Evolutionary conservation across 495 filamentous ascomycete genomes (phyloP), one percentile per base, ranked within the genome.

Genomic region (Aspergillus sparsus): DNA sequence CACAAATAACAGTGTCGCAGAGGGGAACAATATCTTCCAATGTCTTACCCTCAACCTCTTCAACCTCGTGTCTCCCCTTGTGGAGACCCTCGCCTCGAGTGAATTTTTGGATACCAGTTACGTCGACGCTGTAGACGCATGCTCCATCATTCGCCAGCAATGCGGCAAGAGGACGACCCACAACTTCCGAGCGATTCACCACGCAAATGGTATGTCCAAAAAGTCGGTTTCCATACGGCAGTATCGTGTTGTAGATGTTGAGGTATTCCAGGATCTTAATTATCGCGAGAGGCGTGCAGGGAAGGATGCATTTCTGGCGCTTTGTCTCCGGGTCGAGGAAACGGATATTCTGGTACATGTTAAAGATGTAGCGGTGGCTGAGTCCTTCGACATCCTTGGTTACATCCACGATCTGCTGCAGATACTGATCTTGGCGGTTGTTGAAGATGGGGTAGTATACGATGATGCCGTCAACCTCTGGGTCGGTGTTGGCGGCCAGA

Each of bases 371-470:
- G 58, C 83, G 87, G 71, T 97, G 93, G 65, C 87, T 92, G 54
- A 98, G 87, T 21, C 94, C 94, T 68, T 98, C 94, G 57, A 98
- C 94, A 64, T 98, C 94, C 75, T 98, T 98, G 71, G 79, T 72
- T 49, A 95, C 82, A 55, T 89, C 82, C 21, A 96, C 91, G n/a
- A 95, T 88, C 76, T 97, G 91, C 77, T 98, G 94, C 59, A 98
- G 84, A 74, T 97, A 97, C 66, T 87, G 86, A 72, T 98, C 94
- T 66, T 96, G 89, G 13, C 83, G 82, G 62, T 85, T 87, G 75
- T 89, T 86, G 82, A 96, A 98, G 74, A 98, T 96, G 42, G 94
- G 94, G 75, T 97, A 98, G 78, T 98, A 98, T 69, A 98, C 90
- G 62, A 98, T 93, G 64, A 98, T 96, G 64, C 94, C 94, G 74